Conservation (phyloP, 1,284 basidiomycete genomes). For the Trichosporon coremiiforme region DNA sequence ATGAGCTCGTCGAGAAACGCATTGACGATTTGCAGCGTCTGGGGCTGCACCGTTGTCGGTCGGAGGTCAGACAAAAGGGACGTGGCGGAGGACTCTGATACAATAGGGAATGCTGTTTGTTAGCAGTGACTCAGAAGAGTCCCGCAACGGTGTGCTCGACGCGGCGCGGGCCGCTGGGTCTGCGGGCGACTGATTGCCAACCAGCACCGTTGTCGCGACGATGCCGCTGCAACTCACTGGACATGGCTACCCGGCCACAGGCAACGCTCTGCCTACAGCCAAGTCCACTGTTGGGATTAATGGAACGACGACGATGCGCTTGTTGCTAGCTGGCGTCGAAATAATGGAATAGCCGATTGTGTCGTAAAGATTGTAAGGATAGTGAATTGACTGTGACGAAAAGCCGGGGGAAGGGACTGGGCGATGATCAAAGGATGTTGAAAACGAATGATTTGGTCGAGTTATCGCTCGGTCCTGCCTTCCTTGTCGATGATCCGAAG, state of each 20-base stretch:
- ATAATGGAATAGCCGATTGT: background rate
- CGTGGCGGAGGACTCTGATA: constrained; percentile 78
- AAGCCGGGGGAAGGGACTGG: constrained; percentile 2
- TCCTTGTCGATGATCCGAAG: background rate
- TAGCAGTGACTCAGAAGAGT: background rate
- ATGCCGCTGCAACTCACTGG: background rate
- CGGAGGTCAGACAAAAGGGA: constrained; percentile 85
- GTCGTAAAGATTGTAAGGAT: background rate
- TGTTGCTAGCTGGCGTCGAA: background rate
- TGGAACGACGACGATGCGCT: constrained; percentile 1
- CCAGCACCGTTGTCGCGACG: background rate
- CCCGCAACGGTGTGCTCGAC: background rate
- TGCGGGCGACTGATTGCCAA: background rate
- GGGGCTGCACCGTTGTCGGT: constrained; percentile 75
- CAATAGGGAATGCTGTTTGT: constrained; percentile 38
- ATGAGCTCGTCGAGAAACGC: constrained; percentile 85
- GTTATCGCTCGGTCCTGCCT: background rate
- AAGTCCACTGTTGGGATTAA: constrained; percentile 5
- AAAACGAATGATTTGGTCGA: background rate
- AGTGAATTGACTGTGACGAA: constrained; percentile 17
- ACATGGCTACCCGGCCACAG: constrained; percentile 16
- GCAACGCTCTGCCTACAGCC: constrained; percentile 15
- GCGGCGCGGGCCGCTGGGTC: background rate
- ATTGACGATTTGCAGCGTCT: constrained; percentile 76
- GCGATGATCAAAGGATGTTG: constrained; percentile 12